These are phyloP conservation scores for Perilla frutescens DNA, from an alignment of 257 asterid genomes.

Conservation along the genomic window DNA sequence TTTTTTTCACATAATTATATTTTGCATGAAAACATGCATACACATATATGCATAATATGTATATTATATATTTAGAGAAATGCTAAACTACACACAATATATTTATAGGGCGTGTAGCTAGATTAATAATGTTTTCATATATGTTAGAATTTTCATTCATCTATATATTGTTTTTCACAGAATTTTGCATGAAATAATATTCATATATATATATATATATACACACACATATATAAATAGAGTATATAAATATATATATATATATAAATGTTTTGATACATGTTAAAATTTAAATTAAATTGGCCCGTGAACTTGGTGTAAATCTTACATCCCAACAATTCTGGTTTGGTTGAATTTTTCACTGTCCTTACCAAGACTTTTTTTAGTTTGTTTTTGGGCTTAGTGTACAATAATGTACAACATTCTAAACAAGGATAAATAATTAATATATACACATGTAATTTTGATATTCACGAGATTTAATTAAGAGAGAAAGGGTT, in stretches of 20 bases:
- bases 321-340: constrained; percentile 13
- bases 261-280: neutral
- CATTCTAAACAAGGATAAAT: neutral
- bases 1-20: neutral
- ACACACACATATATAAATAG: neutral
- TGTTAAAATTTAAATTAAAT: neutral
- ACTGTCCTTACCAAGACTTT: neutral
- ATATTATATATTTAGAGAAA: too few species aligned
- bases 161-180: too few species aligned
- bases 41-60: too few species aligned
- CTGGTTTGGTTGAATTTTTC: constrained; percentile 19
- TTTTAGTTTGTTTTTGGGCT: neutral
- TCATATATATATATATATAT: neutral
- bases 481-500: neutral
- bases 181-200: too few species aligned
- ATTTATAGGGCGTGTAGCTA: too few species aligned
- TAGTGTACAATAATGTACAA: neutral
- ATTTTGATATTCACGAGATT: neutral
- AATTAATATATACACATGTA: too few species aligned
- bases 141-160: too few species aligned
- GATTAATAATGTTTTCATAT: too few species aligned
- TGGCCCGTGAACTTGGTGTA: constrained; percentile 31
- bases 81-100: too few species aligned
- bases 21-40: neutral
- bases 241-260: neutral